Evolutionary conservation across 768 basidiomycete species (phyloP), one percentile per base, ranked within the genome.

Genomic region (Auriscalpium orientale): DNA sequence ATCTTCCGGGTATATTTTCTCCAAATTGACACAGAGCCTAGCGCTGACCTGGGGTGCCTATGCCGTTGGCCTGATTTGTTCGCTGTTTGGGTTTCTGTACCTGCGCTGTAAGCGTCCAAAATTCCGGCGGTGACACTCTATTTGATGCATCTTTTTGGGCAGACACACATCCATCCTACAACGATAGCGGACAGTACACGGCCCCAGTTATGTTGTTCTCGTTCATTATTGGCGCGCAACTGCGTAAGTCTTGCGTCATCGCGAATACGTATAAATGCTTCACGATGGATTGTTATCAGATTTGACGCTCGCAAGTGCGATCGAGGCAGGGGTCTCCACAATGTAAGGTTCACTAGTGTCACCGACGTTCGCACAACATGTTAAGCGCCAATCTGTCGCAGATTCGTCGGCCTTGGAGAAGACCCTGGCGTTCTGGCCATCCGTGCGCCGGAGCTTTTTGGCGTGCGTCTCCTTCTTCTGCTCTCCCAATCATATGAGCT

Each of bases 311-410:
- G 80, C 82, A 2, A 84, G 85, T 12, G 82, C 86, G 4, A 83
- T 91, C 61, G 89, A 92, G 65, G 89, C 89, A 13, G 91, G 90
- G 50, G 90, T 93, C 1, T 91, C 89, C 2, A 92, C 90, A 2
- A 91, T 92, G 83, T 89, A 68, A 59, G 79, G 65, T 20, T 35
- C 20, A 8, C 18, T 12, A 22, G 15, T 33, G 50, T n/a, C 9
- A 9, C 35, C 10, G 10, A n/a, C 50, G 18, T n/a, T 44, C 18
- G 44, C 37, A 7, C 37, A 15, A 35, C 18, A 15, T 9, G 22
- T 28, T 4, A 8, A 51, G 13, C 49, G 6, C 18, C 49, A 5
- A 22, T 8, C 28, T 46, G 11, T 11, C 53, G 35, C 54, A 87
- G 86, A 37, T 90, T 92, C 65, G 91, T 93, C 35, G 90, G 89